Evolutionary conservation across 1,284 basidiomycete genomes (phyloP).

Genomic region (Rhodofomes roseus): DNA sequence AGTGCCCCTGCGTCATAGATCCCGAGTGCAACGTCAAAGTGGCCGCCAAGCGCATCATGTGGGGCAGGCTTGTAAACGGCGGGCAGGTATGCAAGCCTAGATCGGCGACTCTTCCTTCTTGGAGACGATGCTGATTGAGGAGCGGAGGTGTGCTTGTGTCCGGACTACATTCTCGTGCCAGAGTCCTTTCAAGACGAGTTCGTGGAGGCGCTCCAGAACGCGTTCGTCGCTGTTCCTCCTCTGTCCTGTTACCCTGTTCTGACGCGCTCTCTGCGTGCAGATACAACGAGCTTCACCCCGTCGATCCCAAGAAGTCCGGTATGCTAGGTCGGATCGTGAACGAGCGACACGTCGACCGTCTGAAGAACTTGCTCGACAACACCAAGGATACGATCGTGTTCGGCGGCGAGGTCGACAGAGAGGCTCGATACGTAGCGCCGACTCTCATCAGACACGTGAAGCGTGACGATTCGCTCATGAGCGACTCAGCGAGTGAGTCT

Average conservation of each 20-base stretch:
- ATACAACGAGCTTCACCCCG: slow-evolving; percentile 9
- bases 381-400: slow-evolving; percentile 69
- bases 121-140: too few relatives aligned
- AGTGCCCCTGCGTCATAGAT: slow-evolving; percentile 83
- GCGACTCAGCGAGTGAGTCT: slow-evolving; percentile 65
- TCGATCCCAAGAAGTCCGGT: not conserved
- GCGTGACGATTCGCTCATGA: slow-evolving; percentile 66
- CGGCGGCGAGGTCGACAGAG: slow-evolving; percentile 63
- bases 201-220: slow-evolving; percentile 56
- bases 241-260: too few relatives aligned
- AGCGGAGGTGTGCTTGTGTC: slow-evolving; percentile 49
- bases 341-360: slow-evolving; percentile 50
- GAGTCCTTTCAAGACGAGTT: slow-evolving; percentile 62
- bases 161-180: slow-evolving; percentile 81
- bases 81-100: slow-evolving; percentile 53
- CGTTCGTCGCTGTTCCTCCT: slow-evolving; percentile 37
- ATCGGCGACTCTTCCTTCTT: not conserved
- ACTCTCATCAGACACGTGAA: slow-evolving; percentile 61
- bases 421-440: slow-evolving; percentile 55
- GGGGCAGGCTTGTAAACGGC: slow-evolving; percentile 79
- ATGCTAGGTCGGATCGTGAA: slow-evolving; percentile 29
- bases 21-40: slow-evolving; percentile 57
- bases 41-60: slow-evolving; percentile 66
- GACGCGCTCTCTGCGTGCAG: slow-evolving; percentile 1
- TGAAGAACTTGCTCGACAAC: slow-evolving; percentile 56